Evolutionary conservation across 331 rosid species (phyloP).

Genomic region (Malus hybrid): DNA sequence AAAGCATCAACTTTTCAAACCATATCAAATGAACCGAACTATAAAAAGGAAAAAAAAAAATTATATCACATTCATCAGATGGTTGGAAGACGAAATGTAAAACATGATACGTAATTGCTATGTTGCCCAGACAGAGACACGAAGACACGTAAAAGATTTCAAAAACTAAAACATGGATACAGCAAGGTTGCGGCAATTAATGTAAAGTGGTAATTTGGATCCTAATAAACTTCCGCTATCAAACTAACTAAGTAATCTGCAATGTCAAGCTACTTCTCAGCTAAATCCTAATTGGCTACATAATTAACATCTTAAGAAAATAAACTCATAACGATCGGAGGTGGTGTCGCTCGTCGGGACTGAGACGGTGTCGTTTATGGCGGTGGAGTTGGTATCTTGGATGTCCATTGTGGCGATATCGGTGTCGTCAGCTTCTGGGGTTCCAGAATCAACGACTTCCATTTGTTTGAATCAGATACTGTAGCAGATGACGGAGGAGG

Average conservation of each 20-base stretch:
- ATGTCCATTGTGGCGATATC: constrained; percentile 12
- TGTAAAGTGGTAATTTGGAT: neutral
- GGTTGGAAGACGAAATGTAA: neutral
- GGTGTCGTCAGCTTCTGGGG: constrained; percentile 15
- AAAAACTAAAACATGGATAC: neutral
- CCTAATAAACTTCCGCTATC: neutral
- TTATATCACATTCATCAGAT: neutral
- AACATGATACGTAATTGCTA: neutral
- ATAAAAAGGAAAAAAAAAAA: no score
- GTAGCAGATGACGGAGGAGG: neutral
- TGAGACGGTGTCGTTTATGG: constrained; percentile 19
- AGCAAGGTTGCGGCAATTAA: neutral
- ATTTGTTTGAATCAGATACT: neutral
- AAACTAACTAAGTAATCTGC: neutral
- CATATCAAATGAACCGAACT: neutral
- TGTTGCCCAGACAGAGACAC: neutral
- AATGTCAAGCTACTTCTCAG: neutral
- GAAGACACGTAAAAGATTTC: neutral
- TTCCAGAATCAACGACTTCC: neutral
- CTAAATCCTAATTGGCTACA: neutral
- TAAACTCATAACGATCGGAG: neutral
- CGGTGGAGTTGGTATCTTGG: constrained; percentile 7
- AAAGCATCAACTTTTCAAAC: neutral
- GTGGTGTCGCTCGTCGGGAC: constrained; percentile 16
- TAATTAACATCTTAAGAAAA: neutral